A percentile compares a stretch with the other conserved stretches of the same genome.
Conservation (phyloP, 257 asterid species). For the Henckelia pumila region DNA sequence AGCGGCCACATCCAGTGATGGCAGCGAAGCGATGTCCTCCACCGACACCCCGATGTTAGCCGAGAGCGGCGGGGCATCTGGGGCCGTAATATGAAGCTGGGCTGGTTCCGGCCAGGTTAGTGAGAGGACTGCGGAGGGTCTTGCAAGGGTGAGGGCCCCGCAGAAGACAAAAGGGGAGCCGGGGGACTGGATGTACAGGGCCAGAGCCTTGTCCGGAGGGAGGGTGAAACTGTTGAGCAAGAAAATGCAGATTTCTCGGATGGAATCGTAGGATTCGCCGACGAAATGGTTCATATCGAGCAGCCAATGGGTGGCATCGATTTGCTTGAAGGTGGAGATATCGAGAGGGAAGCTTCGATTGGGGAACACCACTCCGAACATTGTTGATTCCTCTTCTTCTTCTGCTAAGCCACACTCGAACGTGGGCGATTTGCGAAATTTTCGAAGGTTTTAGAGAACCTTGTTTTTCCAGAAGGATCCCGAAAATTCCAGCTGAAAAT, state of each 20-base stretch:
- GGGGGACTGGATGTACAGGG: constrained; percentile 89
- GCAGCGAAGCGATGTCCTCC: constrained; percentile 71
- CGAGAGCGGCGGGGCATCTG: constrained; percentile 62
- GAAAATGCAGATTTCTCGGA: constrained; percentile 83
- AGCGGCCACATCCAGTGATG: constrained; percentile 83
- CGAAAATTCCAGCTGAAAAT: background rate
- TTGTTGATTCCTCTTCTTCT: constrained; percentile 13
- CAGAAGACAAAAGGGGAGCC: constrained; percentile 82
- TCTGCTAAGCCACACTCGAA: background rate
- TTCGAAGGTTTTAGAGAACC: background rate
- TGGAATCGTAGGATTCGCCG: constrained; percentile 82
- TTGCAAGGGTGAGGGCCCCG: constrained; percentile 77
- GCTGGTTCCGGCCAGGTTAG: constrained; percentile 92
- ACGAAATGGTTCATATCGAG: constrained; percentile 97
- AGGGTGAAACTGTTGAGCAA: constrained; percentile 70
- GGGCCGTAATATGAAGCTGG: constrained; percentile 52
- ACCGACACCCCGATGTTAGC: constrained; percentile 88
- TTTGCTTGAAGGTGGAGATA: constrained; percentile 88
- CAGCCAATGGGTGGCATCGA: constrained; percentile 87
- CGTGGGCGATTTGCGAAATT: background rate
- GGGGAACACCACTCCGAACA: constrained; percentile 96
- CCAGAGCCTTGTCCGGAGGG: constrained; percentile 92
- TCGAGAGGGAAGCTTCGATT: constrained; percentile 94
- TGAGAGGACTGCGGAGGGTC: constrained; percentile 92
- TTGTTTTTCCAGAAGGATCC: background rate